Base-by-base conservation (phyloP, 2,329 filamentous ascomycete species). In the Fusarium duplospermum region DNA sequence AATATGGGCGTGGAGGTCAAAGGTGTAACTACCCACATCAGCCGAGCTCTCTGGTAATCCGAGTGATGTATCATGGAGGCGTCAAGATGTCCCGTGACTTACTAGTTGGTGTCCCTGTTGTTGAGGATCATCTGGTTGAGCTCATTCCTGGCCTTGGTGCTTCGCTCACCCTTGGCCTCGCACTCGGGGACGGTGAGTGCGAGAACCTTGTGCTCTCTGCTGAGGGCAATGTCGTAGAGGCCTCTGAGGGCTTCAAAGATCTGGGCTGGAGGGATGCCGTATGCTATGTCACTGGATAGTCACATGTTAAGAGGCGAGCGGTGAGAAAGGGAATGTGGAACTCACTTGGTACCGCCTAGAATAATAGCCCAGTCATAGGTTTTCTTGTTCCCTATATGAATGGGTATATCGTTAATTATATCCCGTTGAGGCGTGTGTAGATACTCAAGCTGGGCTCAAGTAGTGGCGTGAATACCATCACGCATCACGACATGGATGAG, bases 181-280 rank as follows among this genome's bases (percentile, higher is more conserved):
- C 85, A 85, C 73, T 92, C 90, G 0, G 89, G 90, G 3, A 93
- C 84, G 0, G 91, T 93, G 58, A 93, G 83, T 6, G 90, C 90
- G 4, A 93, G 86, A 10, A 93, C 87, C 67, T 89, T 89, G 74
- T 84, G 84, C 13, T 86, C 86, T 31, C 84, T 83, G 1, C 79
- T 76, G 2, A 91, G 82, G 2, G 88, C 84, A 3, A 88, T 80
- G 50, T 84, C 80, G 86, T 89, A 93, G 40, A 84, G 80, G 11
- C 83, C 78, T 71, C 87, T 81, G 16, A 92, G 85, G 10, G 83
- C 82, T 8, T 83, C 76, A 73, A 87, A 87, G 24, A 91, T 88
- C 2, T 82, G 76, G 1, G 86, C 80, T 10, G 84, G 73, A 0
- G 79, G 61, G 7, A 81, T 68, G 10, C 79, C 77, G 69, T 83